Percentiles rank a stretch among this genome's conserved stretches.
phyloP scores from a whole-genome alignment of 1,139 yeast genomes.

The Hyphopichia fennica region DNA sequence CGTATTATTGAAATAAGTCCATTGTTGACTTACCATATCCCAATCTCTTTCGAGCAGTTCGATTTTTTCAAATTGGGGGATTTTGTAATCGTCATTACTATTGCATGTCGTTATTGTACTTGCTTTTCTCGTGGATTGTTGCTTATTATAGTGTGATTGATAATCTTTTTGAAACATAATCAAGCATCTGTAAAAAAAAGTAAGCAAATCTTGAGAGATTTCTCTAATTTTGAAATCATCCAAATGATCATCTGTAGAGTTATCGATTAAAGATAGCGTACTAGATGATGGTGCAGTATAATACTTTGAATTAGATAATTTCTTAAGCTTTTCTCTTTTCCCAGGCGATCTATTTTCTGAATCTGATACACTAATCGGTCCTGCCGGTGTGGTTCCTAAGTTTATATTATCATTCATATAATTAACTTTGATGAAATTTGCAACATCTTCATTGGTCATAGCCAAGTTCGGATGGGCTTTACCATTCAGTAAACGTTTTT shows the following conservation, averaged over 20 bases:
- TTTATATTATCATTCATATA: slow-evolving; percentile 12
- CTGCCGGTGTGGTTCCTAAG: not conserved
- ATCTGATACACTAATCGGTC: not conserved
- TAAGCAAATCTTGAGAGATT: slow-evolving; percentile 27
- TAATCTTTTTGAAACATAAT: slow-evolving; percentile 23
- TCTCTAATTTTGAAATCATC: slow-evolving; percentile 34
- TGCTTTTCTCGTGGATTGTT: not conserved
- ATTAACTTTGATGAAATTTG: slow-evolving; percentile 25
- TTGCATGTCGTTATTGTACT: not conserved
- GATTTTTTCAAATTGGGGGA: slow-evolving; percentile 1
- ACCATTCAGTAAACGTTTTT: slow-evolving; percentile 18
- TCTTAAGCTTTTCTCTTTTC: slow-evolving; percentile 4
- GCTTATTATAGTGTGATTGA: slow-evolving; percentile 1
- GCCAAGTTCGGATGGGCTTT: slow-evolving; percentile 21
- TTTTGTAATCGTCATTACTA: slow-evolving; percentile 2
- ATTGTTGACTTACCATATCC: slow-evolving; percentile 20
- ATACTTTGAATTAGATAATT: slow-evolving; percentile 1
- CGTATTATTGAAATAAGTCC: slow-evolving; percentile 35
- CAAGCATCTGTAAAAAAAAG: slow-evolving; percentile 27
- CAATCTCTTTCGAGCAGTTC: slow-evolving; percentile 14
- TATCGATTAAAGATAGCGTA: slow-evolving; percentile 7
- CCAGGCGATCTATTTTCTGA: slow-evolving; percentile 6
- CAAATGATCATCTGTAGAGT: slow-evolving; percentile 14
- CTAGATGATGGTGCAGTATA: slow-evolving; percentile 5
- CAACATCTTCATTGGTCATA: slow-evolving; percentile 33